These are phyloP conservation scores for Bruguiera hainesii DNA, from an alignment of 441 rosid genomes.

Conservation along the genomic window DNA sequence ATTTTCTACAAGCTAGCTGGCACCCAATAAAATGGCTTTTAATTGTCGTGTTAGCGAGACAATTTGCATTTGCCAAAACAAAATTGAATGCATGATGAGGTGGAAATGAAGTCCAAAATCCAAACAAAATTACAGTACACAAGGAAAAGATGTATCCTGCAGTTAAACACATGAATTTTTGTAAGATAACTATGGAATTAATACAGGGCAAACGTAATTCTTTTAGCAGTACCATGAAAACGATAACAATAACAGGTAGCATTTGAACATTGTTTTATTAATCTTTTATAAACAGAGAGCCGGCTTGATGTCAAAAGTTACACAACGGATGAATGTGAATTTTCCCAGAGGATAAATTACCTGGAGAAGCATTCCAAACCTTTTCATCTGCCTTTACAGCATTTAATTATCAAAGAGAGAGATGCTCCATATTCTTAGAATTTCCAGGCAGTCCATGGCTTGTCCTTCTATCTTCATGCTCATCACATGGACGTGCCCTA, in stretches of 20 bases:
- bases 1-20: too few relatives aligned
- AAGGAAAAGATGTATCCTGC: too few relatives aligned
- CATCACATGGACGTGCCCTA: constrained; percentile 55
- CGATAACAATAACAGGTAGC: background rate
- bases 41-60: too few relatives aligned
- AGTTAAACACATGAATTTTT: too few relatives aligned
- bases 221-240: background rate
- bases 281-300: background rate
- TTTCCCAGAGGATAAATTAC: constrained; percentile 4
- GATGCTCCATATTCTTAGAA: constrained; percentile 54
- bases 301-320: background rate
- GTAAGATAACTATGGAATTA: background rate
- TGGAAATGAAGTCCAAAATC: too few relatives aligned
- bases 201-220: background rate
- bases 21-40: too few relatives aligned
- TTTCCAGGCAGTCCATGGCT: constrained; percentile 42
- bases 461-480: constrained; percentile 51
- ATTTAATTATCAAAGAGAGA: constrained; percentile 50
- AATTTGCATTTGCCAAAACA: too few relatives aligned
- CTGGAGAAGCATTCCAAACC: constrained; percentile 17
- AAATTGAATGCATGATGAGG: too few relatives aligned
- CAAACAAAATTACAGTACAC: too few relatives aligned
- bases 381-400: constrained; percentile 7
- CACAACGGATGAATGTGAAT: background rate
- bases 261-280: constrained; percentile 14